Evolutionary conservation across 2,329 filamentous ascomycete species (phyloP).

Genomic region (Graphium sp.): DNA sequence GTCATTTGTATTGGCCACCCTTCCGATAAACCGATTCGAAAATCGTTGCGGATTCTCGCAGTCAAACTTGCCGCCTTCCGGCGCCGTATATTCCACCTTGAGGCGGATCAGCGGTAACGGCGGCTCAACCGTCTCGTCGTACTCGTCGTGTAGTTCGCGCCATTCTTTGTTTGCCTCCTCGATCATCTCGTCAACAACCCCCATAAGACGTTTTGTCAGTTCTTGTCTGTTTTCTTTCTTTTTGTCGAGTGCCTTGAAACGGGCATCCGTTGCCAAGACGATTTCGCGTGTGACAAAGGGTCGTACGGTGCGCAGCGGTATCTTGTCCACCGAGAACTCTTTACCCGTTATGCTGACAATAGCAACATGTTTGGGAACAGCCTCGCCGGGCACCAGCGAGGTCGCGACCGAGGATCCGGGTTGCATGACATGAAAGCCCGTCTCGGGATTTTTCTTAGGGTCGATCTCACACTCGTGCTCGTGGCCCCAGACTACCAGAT

Average conservation of each 20-base stretch:
- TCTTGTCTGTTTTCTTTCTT: constrained; percentile 71
- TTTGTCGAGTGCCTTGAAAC: constrained; percentile 55
- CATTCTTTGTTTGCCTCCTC: constrained; percentile 69
- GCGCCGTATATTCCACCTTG: constrained; percentile 77
- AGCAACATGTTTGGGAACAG: constrained; percentile 78
- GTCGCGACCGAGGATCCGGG: constrained; percentile 93
- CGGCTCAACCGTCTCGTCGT: constrained; percentile 23
- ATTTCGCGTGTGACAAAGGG: constrained; percentile 84
- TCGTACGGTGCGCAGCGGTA: constrained; percentile 73
- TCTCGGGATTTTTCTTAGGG: constrained; percentile 68
- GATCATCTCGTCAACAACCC: constrained; percentile 74
- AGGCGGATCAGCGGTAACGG: constrained; percentile 77
- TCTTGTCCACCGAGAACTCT: constrained; percentile 63
- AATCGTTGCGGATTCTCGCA: constrained; percentile 93
- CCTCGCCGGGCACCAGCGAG: constrained; percentile 77
- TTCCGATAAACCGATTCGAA: constrained; percentile 79
- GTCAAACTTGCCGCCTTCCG: constrained; percentile 73
- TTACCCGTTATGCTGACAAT: constrained; percentile 72
- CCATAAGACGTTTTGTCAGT: constrained; percentile 60
- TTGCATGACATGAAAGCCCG: constrained; percentile 89
- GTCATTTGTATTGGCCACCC: constrained; percentile 85
- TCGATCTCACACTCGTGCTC: constrained; percentile 94
- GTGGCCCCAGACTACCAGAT: constrained; percentile 91
- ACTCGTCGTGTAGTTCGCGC: constrained; percentile 56
- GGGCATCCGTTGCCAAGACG: constrained; percentile 54